Percentiles rank a stretch among this genome's conserved stretches.
phyloP scores from a whole-genome alignment of 2,329 filamentous ascomycete species.

The Parascedosporium putredinis region DNA sequence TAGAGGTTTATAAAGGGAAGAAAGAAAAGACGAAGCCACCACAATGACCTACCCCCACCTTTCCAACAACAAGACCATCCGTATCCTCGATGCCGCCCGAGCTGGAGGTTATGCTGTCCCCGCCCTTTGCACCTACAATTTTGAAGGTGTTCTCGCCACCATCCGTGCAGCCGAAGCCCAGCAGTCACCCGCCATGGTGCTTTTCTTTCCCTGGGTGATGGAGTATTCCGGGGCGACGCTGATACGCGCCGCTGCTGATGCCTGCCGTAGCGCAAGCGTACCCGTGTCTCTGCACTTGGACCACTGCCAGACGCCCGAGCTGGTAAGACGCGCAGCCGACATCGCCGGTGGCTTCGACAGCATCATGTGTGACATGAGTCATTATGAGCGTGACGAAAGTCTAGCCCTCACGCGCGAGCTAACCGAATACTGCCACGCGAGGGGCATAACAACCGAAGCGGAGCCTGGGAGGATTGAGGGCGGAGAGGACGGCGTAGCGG shows the following conservation, averaged over 20 bases:
- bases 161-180: constrained; percentile 59
- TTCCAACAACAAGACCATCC: constrained; percentile 15
- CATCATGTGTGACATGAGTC: constrained; percentile 71
- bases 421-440: constrained; percentile 48
- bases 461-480: constrained; percentile 56
- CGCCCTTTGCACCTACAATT: constrained; percentile 40
- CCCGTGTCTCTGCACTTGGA: constrained; percentile 56
- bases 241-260: constrained; percentile 36
- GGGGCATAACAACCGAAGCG: constrained; percentile 57
- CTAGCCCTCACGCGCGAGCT: constrained; percentile 51
- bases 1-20: neutral
- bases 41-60: neutral
- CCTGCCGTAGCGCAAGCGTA: constrained; percentile 43
- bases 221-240: neutral
- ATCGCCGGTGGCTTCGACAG: constrained; percentile 48
- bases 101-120: constrained; percentile 44
- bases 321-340: constrained; percentile 46
- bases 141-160: constrained; percentile 59
- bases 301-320: constrained; percentile 51
- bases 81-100: constrained; percentile 42
- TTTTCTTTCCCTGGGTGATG: constrained; percentile 55
- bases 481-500: constrained; percentile 62
- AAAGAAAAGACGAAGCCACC: neutral
- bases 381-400: constrained; percentile 62
- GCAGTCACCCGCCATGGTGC: constrained; percentile 55